Evolutionary conservation across 805 yeast species (phyloP).

Genomic region (Lipomyces lipofer): DNA sequence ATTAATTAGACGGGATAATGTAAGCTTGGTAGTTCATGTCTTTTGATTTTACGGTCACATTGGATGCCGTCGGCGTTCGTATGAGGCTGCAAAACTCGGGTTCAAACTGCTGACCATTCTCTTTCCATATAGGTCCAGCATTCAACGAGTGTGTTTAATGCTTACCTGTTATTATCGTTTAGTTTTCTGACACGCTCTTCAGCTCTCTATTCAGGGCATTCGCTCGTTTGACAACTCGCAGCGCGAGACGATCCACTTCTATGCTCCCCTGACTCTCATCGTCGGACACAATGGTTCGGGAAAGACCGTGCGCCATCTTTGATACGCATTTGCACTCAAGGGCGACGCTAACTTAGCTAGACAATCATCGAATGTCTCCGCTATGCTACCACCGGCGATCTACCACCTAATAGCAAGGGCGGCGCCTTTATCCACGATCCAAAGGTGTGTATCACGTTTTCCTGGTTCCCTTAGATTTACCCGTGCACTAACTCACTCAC

Average conservation of each 20-base stretch:
- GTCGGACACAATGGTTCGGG: conserved; percentile 98
- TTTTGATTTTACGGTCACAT: too few species aligned
- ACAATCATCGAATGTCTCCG: conserved; percentile 92
- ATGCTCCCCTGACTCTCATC: conserved; percentile 84
- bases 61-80: too few species aligned
- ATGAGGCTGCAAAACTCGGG: background rate
- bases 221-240: conserved; percentile 87
- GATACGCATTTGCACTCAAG: background rate
- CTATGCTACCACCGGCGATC: conserved; percentile 91
- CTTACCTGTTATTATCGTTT: background rate
- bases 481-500: too few species aligned
- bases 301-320: conserved; percentile 55
- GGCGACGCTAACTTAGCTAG: conserved; percentile 17
- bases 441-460: conserved; percentile 40
- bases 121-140: background rate
- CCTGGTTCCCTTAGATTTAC: background rate
- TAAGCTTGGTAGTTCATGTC: too few species aligned
- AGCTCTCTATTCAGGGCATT: conserved; percentile 80
- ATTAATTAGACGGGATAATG: too few species aligned
- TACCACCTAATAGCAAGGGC: conserved; percentile 94
- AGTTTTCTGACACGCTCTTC: conserved; percentile 21
- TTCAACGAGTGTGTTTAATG: background rate
- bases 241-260: conserved; percentile 84
- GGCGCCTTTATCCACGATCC: conserved; percentile 98
- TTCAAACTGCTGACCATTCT: background rate